A percentile compares a stretch with the other conserved stretches of the same genome.
phyloP scores from a whole-genome alignment of 2,329 filamentous ascomycete genomes.

The Paecilomyces niveus region DNA sequence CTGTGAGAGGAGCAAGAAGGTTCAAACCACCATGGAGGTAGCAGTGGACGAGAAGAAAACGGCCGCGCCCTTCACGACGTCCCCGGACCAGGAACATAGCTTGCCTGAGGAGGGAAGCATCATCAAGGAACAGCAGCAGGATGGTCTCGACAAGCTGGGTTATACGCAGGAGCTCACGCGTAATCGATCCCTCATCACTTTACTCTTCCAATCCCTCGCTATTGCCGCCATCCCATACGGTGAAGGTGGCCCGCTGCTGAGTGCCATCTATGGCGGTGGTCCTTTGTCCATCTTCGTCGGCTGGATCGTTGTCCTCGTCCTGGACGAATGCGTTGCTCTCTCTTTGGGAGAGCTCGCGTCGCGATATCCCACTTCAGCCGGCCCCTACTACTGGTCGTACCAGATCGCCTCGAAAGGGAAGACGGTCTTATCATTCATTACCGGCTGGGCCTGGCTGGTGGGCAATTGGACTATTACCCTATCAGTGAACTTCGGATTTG shows the following conservation, averaged over 20 bases:
- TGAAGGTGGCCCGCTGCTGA: constrained; percentile 32
- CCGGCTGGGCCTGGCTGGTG: constrained; percentile 48
- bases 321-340: constrained; percentile 47
- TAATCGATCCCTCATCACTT: constrained; percentile 53
- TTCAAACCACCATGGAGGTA: background rate
- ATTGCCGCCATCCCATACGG: constrained; percentile 56
- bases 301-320: constrained; percentile 48
- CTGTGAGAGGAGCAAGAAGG: background rate
- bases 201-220: constrained; percentile 55
- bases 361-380: constrained; percentile 46
- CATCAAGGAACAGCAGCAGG: constrained; percentile 22
- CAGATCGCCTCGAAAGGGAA: constrained; percentile 39
- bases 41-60: background rate
- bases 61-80: background rate
- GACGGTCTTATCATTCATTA: constrained; percentile 45
- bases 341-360: constrained; percentile 47
- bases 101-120: constrained; percentile 7
- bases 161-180: constrained; percentile 52
- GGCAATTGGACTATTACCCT: constrained; percentile 49
- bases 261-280: constrained; percentile 40
- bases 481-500: constrained; percentile 51
- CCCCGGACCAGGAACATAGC: background rate
- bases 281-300: constrained; percentile 52
- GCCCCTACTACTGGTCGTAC: constrained; percentile 50
- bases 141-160: constrained; percentile 40